Percentiles rank a stretch among this genome's conserved stretches.
Evolutionary conservation across 495 filamentous ascomycete genomes (phyloP).

Genomic region (Penicillium tannophilum): DNA sequence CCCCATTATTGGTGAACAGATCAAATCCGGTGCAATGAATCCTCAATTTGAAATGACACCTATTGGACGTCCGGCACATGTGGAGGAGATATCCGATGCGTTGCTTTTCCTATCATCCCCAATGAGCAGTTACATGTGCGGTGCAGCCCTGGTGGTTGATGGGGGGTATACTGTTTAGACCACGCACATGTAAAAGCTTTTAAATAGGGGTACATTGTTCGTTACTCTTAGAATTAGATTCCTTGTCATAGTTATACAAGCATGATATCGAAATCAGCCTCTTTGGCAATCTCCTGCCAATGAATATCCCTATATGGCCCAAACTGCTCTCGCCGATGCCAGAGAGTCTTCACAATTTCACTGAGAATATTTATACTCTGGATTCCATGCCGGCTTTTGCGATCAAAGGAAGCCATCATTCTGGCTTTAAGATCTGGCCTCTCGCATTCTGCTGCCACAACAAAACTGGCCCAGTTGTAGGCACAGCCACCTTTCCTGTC

Average conservation of each 20-base stretch:
- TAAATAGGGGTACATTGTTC: not conserved
- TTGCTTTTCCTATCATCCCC: slow-evolving; percentile 62
- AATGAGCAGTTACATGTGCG: slow-evolving; percentile 46
- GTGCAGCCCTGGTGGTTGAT: slow-evolving; percentile 26
- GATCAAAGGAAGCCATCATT: slow-evolving; percentile 24
- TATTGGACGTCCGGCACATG: slow-evolving; percentile 18
- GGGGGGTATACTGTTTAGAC: slow-evolving; percentile 27
- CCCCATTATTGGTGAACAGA: slow-evolving; percentile 34
- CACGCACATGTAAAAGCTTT: no score
- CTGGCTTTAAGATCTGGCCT: slow-evolving; percentile 24
- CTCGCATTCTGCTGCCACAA: slow-evolving; percentile 31
- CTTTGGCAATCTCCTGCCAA: slow-evolving; percentile 31
- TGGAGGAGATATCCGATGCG: slow-evolving; percentile 69
- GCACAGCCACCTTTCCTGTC: slow-evolving; percentile 24
- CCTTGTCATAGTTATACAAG: slow-evolving; percentile 19
- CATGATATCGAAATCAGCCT: slow-evolving; percentile 34
- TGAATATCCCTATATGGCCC: slow-evolving; percentile 20
- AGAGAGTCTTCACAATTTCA: slow-evolving; percentile 27
- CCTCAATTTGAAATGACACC: slow-evolving; percentile 25
- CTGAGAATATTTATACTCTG: slow-evolving; percentile 25
- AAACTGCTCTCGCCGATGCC: slow-evolving; percentile 20
- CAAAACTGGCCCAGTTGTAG: slow-evolving; percentile 33
- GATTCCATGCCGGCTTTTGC: slow-evolving; percentile 27
- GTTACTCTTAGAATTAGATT: not conserved
- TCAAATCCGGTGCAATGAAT: slow-evolving; percentile 25